Base-by-base conservation (phyloP, 352 stramenopile species). In the Blastocystis sp. region DNA sequence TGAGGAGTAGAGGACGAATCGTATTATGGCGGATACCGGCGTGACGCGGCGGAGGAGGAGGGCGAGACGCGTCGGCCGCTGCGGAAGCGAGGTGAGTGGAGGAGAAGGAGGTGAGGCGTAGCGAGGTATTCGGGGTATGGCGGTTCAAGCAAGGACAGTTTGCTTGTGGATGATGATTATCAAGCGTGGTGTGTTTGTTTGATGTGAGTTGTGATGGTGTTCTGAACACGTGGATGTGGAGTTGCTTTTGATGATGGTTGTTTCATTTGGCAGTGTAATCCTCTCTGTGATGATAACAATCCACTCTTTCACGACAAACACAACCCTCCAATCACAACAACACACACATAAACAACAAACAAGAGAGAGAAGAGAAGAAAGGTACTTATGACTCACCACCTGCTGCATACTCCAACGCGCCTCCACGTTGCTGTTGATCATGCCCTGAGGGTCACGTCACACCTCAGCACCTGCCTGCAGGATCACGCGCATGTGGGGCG, bases 81-180 rank as follows among this genome's bases (percentile, higher is more conserved):
- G 7, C 59, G 74, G 3, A 84, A 68, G 48, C 74, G 74, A 84
- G 74, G 74, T 84, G n/a, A 21, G 74, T 54, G 42, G 43, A 6
- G 48, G 42, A 40, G 24, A 24, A 43, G 43, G 24, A 59, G 21
- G n/a, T 84, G 59, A 84, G 38, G 57, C 9, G 34, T 69, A 84
- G 74, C 74, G 11, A 14, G 60, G 3, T 84, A 84, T 70, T 84
- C 74, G 24, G 61, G 74, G n/a, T 84, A 84, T 84, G 74, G 74
- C 2, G 34, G 57, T 48, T 43, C 48, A n/a, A 66, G 61, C 69
- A 11, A 45, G n/a, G 52, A 84, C 28, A 84, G 43, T 45, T 14
- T 57, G 6, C 48, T 84, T 38, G 17, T 84, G 11, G 34, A 68
- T 54, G 74, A 84, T 57, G 74, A 84, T n/a, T 74, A 74, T 74